Evolutionary conservation across 2,329 filamentous ascomycete species (phyloP), one percentile per base, ranked within the genome.

Genomic region (Talaromyces sp.): DNA sequence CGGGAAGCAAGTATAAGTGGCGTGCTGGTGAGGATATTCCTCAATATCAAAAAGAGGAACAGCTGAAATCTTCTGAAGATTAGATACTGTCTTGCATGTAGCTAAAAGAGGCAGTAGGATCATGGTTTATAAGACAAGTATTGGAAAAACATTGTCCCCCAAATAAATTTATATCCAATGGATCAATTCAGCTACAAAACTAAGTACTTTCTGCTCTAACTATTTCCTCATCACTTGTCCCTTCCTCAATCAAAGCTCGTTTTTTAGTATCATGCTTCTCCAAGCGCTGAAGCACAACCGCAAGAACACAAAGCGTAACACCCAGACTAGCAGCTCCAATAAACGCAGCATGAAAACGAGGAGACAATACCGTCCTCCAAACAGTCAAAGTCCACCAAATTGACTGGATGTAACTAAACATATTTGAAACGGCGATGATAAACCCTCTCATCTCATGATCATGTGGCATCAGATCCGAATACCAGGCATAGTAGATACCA

Each of bases 1-100:
- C 74, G 7, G 77, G 75, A 10, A 73, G 73, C 0, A 72, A 74
- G 63, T 79, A 75, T 65, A 70, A 73, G 54, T 79, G 77, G 77
- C 66, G 68, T 13, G 69, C 70, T 37, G 76, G 76, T 0, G 73
- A 78, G 63, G 70, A 74, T 10, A 67, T 69, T 11, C 77, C 76
- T 6, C 65, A 68, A 1, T 78, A 78, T 66, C 37, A 45, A 33
- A 6, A 37, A 48, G 47, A 47, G 45, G 35, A 58, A 24, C 56
- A 43, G 1, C 7, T 4, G 5, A 31, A 16, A 14, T 41, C 56
- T 58, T 37, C 33, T 10, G 14, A 16, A 11, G 10, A 54, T n/a
- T 35, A 54, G 31, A 54, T n/a, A 13, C 16, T 6, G 2, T 50
- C 1, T 14, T 48, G 27, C 22, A 22, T 22, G 22, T 22, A 22